Base-by-base conservation (phyloP, 2,329 filamentous ascomycete species). In the Xylariales sp. region DNA sequence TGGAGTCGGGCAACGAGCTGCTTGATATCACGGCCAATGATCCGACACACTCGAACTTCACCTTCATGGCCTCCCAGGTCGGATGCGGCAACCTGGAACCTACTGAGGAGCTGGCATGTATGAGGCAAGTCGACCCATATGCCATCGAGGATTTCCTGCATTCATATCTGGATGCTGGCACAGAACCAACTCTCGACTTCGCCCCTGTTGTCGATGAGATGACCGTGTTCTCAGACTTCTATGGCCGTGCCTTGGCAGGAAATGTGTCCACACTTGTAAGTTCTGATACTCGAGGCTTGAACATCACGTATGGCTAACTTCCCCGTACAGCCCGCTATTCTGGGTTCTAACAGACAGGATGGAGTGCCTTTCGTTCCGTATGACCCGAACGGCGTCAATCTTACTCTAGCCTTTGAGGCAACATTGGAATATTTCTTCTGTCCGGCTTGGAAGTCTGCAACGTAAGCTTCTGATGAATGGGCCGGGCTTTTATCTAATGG, bases 1-100 rank as follows among this genome's bases (percentile, higher is more conserved):
- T 69, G 40, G 61, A 70, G 38, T 67, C 65, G 41, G 70, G 57
- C 28, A 64, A 58, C 31, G 7, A 66, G 62, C 4, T 56, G 58
- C 14, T 57, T 2, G 57, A 52, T 11, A 47, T 53, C 4, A 47
- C 54, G 2, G 54, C 46, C 6, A 22, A 38, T 5, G 61, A 63
- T 28, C 33, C 40, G 4, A 24, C 46, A 3, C 44, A 58, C 43
- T 52, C 51, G 38, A 61, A 60, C 51, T 66, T 66, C 46, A 60
- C 51, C 39, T 63, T 58, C 39, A 57, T 64, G 5, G 62, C 62
- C 14, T 40, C 43, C 14, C 42, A 55, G n/a, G 35, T 66, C 2
- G 62, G 63, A 3, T 66, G 62, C 44, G 59, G 55, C 11, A 25
- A 41, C 22, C 36, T 43, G 3, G 46, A 51, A 27, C 45, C 50